Conservation (phyloP, 2,329 filamentous ascomycete species). For the Ilyonectria mors-panacis region DNA sequence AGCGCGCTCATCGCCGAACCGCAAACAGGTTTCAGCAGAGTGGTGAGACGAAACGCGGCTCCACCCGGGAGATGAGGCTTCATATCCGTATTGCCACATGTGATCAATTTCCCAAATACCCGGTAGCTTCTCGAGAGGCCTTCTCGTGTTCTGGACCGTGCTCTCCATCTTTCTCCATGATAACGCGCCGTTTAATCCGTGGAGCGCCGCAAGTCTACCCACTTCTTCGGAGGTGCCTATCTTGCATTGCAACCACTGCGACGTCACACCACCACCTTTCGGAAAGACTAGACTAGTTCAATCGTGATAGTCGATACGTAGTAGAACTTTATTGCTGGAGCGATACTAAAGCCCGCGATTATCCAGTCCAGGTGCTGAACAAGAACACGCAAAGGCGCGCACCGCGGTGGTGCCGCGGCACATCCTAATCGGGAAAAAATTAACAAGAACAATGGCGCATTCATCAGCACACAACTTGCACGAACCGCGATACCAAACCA, state of each 20-base stretch:
- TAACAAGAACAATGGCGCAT: neutral
- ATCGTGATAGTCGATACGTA: neutral
- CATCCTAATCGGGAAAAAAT: neutral
- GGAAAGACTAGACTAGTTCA: neutral
- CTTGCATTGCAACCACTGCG: slow-evolving; percentile 5
- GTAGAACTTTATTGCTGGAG: neutral
- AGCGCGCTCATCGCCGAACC: neutral
- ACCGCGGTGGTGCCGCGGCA: slow-evolving; percentile 15
- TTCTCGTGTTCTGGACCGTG: slow-evolving; percentile 12
- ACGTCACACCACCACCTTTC: neutral
- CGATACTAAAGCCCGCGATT: neutral
- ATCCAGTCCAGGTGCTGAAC: neutral
- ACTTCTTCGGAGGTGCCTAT: slow-evolving; percentile 10
- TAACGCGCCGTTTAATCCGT: slow-evolving; percentile 18
- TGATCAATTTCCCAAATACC: slow-evolving; percentile 9
- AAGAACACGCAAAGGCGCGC: neutral
- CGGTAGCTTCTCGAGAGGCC: neutral
- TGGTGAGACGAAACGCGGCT: slow-evolving; percentile 18
- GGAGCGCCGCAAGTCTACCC: neutral
- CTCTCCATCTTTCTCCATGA: neutral
- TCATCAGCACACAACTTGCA: too few species aligned
- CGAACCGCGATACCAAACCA: too few species aligned
- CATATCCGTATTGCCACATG: neutral
- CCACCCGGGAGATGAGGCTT: slow-evolving; percentile 22
- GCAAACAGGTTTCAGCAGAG: slow-evolving; percentile 17